phyloP scores from a whole-genome alignment of 768 basidiomycete species.

The Dendrothele bispora region DNA sequence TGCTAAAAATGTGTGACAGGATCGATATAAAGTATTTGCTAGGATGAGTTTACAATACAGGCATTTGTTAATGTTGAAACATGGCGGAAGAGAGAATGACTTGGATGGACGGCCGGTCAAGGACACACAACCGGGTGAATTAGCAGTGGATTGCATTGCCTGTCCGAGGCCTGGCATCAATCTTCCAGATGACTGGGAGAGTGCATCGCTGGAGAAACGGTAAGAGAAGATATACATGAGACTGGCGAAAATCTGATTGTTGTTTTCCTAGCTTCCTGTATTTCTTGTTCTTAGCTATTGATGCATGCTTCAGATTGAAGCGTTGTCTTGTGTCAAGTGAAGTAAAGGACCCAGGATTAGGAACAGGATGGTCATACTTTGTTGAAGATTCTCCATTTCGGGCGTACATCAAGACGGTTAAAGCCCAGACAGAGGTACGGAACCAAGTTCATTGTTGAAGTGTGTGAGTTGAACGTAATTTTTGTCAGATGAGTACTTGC shows the following conservation, averaged over 20 bases:
- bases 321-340: conserved; percentile 15
- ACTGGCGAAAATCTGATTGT: background rate
- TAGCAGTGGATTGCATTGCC: conserved; percentile 16
- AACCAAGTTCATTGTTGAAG: background rate
- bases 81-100: conserved; percentile 9
- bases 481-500: background rate
- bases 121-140: conserved; percentile 8
- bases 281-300: conserved; percentile 11
- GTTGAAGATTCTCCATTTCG: conserved; percentile 10
- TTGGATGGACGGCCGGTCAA: background rate
- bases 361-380: conserved; percentile 19
- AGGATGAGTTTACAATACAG: conserved; percentile 12
- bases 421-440: conserved; percentile 12
- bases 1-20: conserved; percentile 17
- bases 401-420: conserved; percentile 4
- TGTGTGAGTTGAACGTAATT: background rate
- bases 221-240: conserved; percentile 10
- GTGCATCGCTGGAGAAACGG: conserved; percentile 2
- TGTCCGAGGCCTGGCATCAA: conserved; percentile 17
- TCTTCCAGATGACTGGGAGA: conserved; percentile 16
- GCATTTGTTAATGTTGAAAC: conserved; percentile 11
- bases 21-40: conserved; percentile 27
- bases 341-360: conserved; percentile 15
- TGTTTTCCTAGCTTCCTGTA: conserved; percentile 14
- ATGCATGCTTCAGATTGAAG: too few relatives aligned